Percentiles rank a stretch among this genome's conserved stretches.
These are phyloP conservation scores for Diaporthe sp. DNA, from an alignment of 2,329 filamentous ascomycete genomes.

Conservation along the genomic window DNA sequence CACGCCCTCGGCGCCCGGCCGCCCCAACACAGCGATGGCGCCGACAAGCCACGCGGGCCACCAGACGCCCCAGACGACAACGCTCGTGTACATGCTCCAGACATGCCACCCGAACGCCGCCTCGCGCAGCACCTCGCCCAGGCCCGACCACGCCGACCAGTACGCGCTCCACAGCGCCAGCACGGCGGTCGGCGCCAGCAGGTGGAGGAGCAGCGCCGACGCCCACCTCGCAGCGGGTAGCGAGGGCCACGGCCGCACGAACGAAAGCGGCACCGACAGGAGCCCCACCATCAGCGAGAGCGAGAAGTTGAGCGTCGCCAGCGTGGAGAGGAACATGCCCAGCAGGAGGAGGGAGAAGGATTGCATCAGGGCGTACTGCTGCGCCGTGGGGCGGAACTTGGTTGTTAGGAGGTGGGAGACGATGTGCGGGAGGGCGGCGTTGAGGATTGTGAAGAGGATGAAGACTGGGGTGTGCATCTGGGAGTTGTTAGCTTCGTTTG, in stretches of 20 bases:
- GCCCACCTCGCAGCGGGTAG: slow-evolving; percentile 56
- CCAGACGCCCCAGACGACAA: slow-evolving; percentile 95
- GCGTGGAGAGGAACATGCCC: slow-evolving; percentile 90
- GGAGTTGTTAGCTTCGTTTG: slow-evolving; percentile 10
- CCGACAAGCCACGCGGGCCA: slow-evolving; percentile 90
- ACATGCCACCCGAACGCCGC: slow-evolving; percentile 91
- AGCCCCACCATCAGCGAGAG: slow-evolving; percentile 89
- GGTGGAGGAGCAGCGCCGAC: slow-evolving; percentile 66
- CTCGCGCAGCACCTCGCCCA: slow-evolving; percentile 74
- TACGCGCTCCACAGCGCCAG: slow-evolving; percentile 61
- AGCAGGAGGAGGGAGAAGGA: slow-evolving; percentile 93
- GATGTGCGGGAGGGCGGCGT: slow-evolving; percentile 67
- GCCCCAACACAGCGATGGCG: slow-evolving; percentile 66
- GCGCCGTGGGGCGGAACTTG: slow-evolving; percentile 67
- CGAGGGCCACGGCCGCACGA: slow-evolving; percentile 67
- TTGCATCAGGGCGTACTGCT: slow-evolving; percentile 85
- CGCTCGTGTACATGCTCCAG: slow-evolving; percentile 89
- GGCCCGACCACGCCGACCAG: slow-evolving; percentile 46
- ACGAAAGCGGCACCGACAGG: slow-evolving; percentile 83
- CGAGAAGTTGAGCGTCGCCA: slow-evolving; percentile 96
- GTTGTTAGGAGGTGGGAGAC: slow-evolving; percentile 68
- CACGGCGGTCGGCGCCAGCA: slow-evolving; percentile 73
- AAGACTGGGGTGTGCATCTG: slow-evolving; percentile 74
- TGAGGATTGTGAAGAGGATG: slow-evolving; percentile 67
- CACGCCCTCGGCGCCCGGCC: slow-evolving; percentile 40